Conservation (phyloP, 225 moss, liverwort and hornwort genomes). For the Straminergon stramineum region DNA sequence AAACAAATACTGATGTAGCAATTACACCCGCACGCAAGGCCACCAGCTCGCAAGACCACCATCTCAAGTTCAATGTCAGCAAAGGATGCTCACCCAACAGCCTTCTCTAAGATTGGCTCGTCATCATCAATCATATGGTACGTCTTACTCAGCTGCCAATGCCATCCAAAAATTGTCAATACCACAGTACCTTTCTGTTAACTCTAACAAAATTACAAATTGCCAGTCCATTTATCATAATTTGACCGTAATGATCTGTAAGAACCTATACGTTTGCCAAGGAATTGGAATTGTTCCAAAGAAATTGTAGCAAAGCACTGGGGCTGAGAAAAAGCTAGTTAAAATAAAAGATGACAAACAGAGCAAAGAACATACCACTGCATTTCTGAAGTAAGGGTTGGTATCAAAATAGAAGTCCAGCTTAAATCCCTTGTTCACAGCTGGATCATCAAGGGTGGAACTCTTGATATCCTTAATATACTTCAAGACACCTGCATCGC, state of each 20-base stretch:
- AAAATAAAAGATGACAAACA: background rate
- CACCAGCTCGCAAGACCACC: background rate
- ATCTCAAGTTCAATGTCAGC: background rate
- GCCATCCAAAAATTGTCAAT: background rate
- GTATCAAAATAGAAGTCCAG: constrained; percentile 76
- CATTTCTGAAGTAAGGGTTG: constrained; percentile 75
- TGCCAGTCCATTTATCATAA: background rate
- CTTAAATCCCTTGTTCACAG: constrained; percentile 79
- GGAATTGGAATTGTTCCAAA: background rate
- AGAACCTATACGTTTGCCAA: background rate
- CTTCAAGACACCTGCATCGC: constrained; percentile 74
- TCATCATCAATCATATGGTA: constrained; percentile 98
- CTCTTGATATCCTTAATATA: constrained; percentile 78
- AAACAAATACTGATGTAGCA: background rate
- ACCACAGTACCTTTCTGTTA: background rate
- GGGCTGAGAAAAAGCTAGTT: background rate
- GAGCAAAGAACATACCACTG: constrained; percentile 33
- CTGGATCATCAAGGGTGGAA: constrained; percentile 55
- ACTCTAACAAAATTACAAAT: background rate
- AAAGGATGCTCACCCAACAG: constrained; percentile 58
- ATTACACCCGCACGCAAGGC: background rate
- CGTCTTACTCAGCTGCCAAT: constrained; percentile 71
- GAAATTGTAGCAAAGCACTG: background rate
- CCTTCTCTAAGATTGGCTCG: constrained; percentile 87
- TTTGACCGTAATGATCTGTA: background rate